A percentile compares a stretch with the other conserved stretches of the same genome.
These are phyloP conservation scores for Solanum hybrid DNA, from an alignment of 305 asterid genomes.

Conservation along the genomic window DNA sequence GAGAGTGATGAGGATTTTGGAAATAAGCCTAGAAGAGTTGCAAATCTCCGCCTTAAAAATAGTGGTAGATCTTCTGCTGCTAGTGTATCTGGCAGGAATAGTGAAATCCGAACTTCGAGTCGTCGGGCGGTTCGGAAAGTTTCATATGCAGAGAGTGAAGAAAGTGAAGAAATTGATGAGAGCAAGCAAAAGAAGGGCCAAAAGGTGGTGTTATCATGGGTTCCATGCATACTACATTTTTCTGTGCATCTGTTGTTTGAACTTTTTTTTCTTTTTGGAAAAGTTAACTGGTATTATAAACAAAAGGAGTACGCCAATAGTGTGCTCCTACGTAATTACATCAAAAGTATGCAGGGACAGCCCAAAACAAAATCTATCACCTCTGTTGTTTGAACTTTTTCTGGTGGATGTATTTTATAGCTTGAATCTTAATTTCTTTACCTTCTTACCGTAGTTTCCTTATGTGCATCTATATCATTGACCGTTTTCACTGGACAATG, in stretches of 20 bases:
- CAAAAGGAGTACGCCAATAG: not conserved
- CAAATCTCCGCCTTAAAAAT: conserved; percentile 42
- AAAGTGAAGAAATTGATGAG: conserved; percentile 81
- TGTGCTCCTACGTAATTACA: not conserved
- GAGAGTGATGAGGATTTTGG: conserved; percentile 66
- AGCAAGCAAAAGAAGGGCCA: conserved; percentile 54
- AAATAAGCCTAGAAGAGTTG: conserved; percentile 47
- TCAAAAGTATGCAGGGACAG: not conserved
- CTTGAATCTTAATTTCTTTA: not conserved
- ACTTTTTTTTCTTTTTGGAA: not conserved
- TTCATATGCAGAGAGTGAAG: conserved; percentile 96
- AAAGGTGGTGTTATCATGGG: conserved; percentile 66
- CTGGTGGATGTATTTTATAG: conserved; percentile 5
- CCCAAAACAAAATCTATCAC: not conserved
- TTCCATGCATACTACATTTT: not conserved
- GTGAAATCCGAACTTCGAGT: conserved; percentile 73
- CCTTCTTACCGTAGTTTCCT: not conserved
- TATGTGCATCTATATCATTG: not conserved
- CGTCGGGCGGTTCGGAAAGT: conserved; percentile 92
- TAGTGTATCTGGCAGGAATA: conserved; percentile 42
- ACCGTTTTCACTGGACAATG: not conserved
- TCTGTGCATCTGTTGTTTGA: conserved; percentile 7
- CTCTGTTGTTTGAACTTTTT: conserved; percentile 6
- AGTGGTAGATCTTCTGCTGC: conserved; percentile 39
- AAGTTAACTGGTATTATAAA: not conserved